Base-by-base conservation (phyloP, 495 filamentous ascomycete species). In the Platismatia glauca region DNA sequence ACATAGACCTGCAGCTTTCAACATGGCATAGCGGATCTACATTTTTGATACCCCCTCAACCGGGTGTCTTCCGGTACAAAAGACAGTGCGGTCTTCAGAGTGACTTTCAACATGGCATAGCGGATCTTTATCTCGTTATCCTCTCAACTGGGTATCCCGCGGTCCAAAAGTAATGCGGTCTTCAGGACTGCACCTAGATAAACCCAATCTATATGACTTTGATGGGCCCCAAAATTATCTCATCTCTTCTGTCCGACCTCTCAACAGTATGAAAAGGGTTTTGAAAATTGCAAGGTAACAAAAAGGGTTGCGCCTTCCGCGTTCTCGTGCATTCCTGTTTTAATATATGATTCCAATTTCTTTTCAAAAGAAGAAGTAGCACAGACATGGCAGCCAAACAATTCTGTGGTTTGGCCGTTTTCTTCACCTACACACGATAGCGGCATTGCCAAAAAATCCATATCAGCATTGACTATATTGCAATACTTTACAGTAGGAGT, bases 41-140 rank as follows among this genome's bases (percentile, higher is more conserved):
- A 31, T 27, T 60, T 56, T 39, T 64, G 62, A 60, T 60, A 55
- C 62, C 62, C 58, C 34, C 35, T 64, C 62, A 64, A 64, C 62
- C 46, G 31, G 61, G 61, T 55, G 57, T 50, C 27, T 50, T 35
- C 24, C 22, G 3, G 22, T 39, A 34, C 12, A 35, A 52, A 29
- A 50, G 3, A 35, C 9, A 52, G 24, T 50, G 22, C 29, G 3
- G 31, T 35, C 35, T 38, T 39, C 55, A 24, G 38, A 27, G 39
- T 16, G 39, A 43, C 52, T 55, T 60, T 64, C 63, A 64, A 64
- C 63, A 64, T 60, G 41, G 63, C 58, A 59, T 44, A 57, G 50
- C 58, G 58, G 58, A 46, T 48, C 58, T 60, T 15, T 18, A 33
- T 35, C 57, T 48, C 59, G 57, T 46, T 55, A 59, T 57, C 62